Base-by-base conservation (phyloP, 2,329 filamentous ascomycete species). In the Ceratocystis cubensis region DNA sequence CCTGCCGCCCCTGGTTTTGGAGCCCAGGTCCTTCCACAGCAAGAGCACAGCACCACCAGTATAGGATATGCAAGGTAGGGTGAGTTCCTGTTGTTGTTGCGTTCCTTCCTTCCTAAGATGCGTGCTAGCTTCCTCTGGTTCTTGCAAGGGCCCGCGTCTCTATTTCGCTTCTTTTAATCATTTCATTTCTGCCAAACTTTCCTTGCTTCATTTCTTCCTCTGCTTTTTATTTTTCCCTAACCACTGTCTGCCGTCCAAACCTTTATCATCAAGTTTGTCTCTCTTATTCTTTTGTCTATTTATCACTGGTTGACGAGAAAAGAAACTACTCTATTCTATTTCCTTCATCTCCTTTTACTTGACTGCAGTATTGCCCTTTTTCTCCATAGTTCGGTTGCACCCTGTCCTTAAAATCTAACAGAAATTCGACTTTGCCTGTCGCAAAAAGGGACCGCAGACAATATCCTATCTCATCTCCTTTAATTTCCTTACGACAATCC, bases 81-180 rank as follows among this genome's bases (percentile, higher is more conserved):
- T 41, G 37, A 57, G 61, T 37, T 44, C 53, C 53, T 20, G 33
- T 22, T 46, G 33, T 65, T 46, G 33, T 65, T 37, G 8, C 25
- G 30, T 56, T 66, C 45, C 57, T 33, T 46, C 25, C 56, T 48
- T 15, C 37, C 13, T 59, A 4, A 22, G 30, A 25, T 64, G 10
- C 25, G 22, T 64, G 62, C 62, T 45, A 37, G 63, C 30, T 37
- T 53, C 48, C 10, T 53, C 48, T 22, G 30, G 28, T 30, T 56
- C 33, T 63, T 46, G 37, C 37, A 41, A 62, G 33, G 41, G 46
- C 56, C 20, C 46, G 28, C 57, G 45, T 64, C 28, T 64, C 65
- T 28, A 67, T 67, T 56, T 67, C 66, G 66, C 56, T 62, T 67
- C 56, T 65, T 48, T 67, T 63, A 65, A 67, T 67, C 56, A 67